These are phyloP conservation scores for Metschnikowia bowlesiae DNA, from an alignment of 805 yeast species.

Conservation along the genomic window DNA sequence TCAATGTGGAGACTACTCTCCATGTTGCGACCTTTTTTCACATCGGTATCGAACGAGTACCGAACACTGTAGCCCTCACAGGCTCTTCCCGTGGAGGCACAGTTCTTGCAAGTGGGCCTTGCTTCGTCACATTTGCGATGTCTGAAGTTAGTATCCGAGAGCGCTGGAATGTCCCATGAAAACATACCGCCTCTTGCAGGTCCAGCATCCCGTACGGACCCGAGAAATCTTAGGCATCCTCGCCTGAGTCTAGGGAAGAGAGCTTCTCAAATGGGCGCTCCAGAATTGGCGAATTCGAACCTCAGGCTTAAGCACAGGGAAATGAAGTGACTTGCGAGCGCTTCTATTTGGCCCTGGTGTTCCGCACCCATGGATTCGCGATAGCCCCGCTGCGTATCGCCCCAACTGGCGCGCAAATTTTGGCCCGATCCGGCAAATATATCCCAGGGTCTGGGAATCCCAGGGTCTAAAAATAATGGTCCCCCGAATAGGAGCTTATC, in stretches of 20 bases:
- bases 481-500: background rate
- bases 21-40: background rate
- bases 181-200: constrained; percentile 47
- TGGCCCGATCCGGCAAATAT: background rate
- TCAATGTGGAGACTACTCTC: no score
- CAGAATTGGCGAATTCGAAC: no score
- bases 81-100: constrained; percentile 37
- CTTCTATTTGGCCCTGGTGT: background rate
- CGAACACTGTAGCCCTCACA: constrained; percentile 51
- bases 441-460: no score
- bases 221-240: constrained; percentile 40
- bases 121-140: constrained; percentile 55
- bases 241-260: no score
- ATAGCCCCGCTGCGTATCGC: background rate
- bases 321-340: background rate
- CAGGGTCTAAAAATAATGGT: background rate
- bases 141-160: constrained; percentile 23
- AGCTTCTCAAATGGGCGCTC: background rate
- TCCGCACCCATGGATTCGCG: background rate
- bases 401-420: background rate
- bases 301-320: no score
- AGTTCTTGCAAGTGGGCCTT: constrained; percentile 49
- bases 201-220: constrained; percentile 57
- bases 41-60: constrained; percentile 44
- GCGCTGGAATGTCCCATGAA: background rate